Conservation (phyloP, 2,329 filamentous ascomycete species). For the Stemphylium lycopersici region DNA sequence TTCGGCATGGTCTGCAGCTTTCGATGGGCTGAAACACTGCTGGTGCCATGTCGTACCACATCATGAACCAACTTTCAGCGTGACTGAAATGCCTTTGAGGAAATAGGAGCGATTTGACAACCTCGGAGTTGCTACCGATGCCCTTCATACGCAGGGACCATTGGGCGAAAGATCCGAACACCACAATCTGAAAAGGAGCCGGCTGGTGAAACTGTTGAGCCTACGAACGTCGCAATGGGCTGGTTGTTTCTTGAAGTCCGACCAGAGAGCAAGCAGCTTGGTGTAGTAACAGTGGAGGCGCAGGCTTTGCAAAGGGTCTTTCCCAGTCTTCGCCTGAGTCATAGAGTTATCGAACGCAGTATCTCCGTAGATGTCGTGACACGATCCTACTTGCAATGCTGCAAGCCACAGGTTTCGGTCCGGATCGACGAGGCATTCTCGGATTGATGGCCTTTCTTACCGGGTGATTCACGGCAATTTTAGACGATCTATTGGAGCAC, state of each 20-base stretch:
- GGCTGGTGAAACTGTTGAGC: slow-evolving; percentile 29
- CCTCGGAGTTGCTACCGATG: slow-evolving; percentile 12
- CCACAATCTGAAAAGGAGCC: slow-evolving; percentile 12
- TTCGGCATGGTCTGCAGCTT: slow-evolving; percentile 2
- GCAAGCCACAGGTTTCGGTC: neutral
- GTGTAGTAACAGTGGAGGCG: neutral
- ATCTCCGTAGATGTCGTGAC: slow-evolving; percentile 1
- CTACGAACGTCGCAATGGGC: slow-evolving; percentile 1
- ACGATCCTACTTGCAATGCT: neutral
- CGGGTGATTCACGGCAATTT: slow-evolving; percentile 21
- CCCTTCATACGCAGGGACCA: slow-evolving; percentile 11
- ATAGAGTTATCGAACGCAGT: slow-evolving; percentile 6
- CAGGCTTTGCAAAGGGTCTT: slow-evolving; percentile 1
- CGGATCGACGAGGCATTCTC: slow-evolving; percentile 14
- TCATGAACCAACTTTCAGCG: slow-evolving; percentile 1
- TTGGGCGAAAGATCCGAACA: slow-evolving; percentile 3
- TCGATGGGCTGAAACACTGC: slow-evolving; percentile 13
- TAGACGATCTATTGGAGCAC: slow-evolving; percentile 22
- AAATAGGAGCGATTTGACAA: slow-evolving; percentile 2
- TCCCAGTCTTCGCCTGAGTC: slow-evolving; percentile 7
- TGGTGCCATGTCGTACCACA: slow-evolving; percentile 10
- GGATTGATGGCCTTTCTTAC: slow-evolving; percentile 16
- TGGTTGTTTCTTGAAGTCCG: slow-evolving; percentile 2
- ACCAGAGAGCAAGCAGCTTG: slow-evolving; percentile 10
- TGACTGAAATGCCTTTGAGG: slow-evolving; percentile 3